A percentile compares a stretch with the other conserved stretches of the same genome.
phyloP scores from a whole-genome alignment of 1,284 basidiomycete species.

The Papiliotrema laurentii region DNA sequence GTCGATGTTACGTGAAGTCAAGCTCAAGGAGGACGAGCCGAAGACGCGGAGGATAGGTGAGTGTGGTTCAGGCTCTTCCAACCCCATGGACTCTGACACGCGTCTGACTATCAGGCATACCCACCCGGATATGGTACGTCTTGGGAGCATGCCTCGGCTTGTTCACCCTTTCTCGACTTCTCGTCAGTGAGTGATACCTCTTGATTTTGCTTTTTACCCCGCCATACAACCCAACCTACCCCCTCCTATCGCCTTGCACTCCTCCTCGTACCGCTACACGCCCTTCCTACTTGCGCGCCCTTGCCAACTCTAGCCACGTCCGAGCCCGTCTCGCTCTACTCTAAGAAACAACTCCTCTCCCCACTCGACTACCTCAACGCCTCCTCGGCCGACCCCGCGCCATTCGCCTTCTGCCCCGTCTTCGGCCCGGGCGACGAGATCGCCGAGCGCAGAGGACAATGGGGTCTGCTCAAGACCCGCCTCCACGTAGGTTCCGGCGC shows the following conservation, averaged over 20 bases:
- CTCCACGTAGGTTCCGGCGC: conserved; percentile 78
- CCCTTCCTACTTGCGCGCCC: background rate
- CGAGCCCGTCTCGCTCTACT: conserved; percentile 2
- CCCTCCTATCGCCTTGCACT: background rate
- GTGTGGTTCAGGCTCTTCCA: background rate
- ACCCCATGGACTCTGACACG: background rate
- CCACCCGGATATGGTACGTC: conserved; percentile 63
- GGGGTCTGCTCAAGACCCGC: conserved; percentile 68
- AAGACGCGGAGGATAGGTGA: conserved; percentile 1
- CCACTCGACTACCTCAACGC: conserved; percentile 51
- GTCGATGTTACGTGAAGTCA: conserved; percentile 41
- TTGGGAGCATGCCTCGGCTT: conserved; percentile 58
- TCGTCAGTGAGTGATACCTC: conserved; percentile 47
- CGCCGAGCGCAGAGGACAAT: conserved; percentile 70
- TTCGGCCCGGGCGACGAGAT: conserved; percentile 77
- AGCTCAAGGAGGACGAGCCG: conserved; percentile 22
- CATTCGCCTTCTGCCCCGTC: conserved; percentile 85
- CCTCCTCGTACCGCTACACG: background rate
- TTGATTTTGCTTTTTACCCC: too few species aligned
- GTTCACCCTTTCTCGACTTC: conserved; percentile 60
- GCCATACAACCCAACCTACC: background rate
- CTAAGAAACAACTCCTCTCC: conserved; percentile 37
- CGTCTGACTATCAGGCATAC: conserved; percentile 23
- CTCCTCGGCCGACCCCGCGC: conserved; percentile 56
- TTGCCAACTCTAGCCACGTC: background rate